Evolutionary conservation across 108 stramenopile species (phyloP).

Genomic region (Epithemia pelagica): DNA sequence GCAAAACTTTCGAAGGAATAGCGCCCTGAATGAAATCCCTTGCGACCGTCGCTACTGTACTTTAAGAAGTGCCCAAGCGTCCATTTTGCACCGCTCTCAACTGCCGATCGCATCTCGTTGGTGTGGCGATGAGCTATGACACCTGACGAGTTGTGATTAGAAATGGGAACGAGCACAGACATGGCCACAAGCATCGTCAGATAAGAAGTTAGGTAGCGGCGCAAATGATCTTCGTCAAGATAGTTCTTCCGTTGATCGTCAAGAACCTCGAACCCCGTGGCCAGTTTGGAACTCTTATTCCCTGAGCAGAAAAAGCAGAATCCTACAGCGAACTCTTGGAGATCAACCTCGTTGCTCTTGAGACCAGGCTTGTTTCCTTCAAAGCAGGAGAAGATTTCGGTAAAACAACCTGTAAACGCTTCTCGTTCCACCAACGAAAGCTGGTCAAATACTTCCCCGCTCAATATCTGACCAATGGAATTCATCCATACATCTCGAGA

Average conservation of each 20-base stretch:
- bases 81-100: slow-evolving; percentile 80
- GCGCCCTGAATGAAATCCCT: not conserved
- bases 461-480: not conserved
- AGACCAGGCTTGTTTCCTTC: slow-evolving; percentile 32
- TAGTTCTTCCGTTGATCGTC: slow-evolving; percentile 40
- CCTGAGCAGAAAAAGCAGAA: slow-evolving; percentile 83
- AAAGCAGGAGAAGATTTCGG: slow-evolving; percentile 69
- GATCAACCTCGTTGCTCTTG: slow-evolving; percentile 37
- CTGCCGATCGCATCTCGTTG: slow-evolving; percentile 52
- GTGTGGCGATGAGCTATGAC: slow-evolving; percentile 32
- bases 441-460: slow-evolving; percentile 23
- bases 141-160: slow-evolving; percentile 29
- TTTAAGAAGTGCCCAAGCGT: slow-evolving; percentile 66
- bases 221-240: slow-evolving; percentile 53
- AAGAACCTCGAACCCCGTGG: slow-evolving; percentile 69
- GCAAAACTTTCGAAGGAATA: slow-evolving; percentile 84
- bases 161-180: slow-evolving; percentile 42
- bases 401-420: slow-evolving; percentile 55
- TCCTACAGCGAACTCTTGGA: slow-evolving; percentile 70
- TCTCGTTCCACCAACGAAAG: slow-evolving; percentile 43
- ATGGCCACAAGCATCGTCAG: slow-evolving; percentile 78
- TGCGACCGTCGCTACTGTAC: slow-evolving; percentile 12
- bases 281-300: slow-evolving; percentile 79
- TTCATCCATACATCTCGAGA: slow-evolving; percentile 38
- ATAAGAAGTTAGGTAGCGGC: slow-evolving; percentile 70